Conservation (phyloP, 768 basidiomycete genomes). For the Boletales sp. region DNA sequence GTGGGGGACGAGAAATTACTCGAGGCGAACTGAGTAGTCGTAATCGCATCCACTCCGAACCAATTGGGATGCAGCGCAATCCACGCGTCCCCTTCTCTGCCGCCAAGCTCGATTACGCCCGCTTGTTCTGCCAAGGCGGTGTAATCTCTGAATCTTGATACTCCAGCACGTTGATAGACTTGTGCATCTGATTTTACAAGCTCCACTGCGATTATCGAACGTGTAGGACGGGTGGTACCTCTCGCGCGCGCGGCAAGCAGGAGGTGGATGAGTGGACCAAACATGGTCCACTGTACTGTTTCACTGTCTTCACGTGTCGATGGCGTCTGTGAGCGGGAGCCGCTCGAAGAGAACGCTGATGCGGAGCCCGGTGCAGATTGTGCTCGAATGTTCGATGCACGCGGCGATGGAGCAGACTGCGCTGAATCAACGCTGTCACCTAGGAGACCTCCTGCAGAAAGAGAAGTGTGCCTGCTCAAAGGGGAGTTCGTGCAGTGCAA, state of each 20-base stretch:
- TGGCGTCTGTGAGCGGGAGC: constrained; percentile 3
- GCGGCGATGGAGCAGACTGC: constrained; percentile 2
- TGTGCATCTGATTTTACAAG: constrained; percentile 28
- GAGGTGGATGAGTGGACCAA: constrained; percentile 26
- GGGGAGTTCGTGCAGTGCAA: constrained; percentile 1
- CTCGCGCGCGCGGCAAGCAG: constrained; percentile 22
- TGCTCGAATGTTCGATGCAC: constrained; percentile 3
- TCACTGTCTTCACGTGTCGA: not conserved
- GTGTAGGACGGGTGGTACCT: constrained; percentile 33
- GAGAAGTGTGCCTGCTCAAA: constrained; percentile 1
- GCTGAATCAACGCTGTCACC: constrained; percentile 1
- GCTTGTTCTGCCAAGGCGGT: constrained; percentile 22
- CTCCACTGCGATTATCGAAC: constrained; percentile 36
- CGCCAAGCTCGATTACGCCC: constrained; percentile 26
- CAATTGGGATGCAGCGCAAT: constrained; percentile 27
- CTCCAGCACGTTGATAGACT: constrained; percentile 26
- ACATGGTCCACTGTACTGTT: constrained; percentile 18
- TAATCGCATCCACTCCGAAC: constrained; percentile 6
- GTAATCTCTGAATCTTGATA: constrained; percentile 25
- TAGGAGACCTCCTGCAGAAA: not conserved
- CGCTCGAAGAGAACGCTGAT: constrained; percentile 3
- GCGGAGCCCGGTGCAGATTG: not conserved
- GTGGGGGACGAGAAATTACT: constrained; percentile 11
- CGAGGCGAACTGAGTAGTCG: not conserved
- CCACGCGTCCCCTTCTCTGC: constrained; percentile 16